These are phyloP conservation scores for Fusarium scirpi DNA, from an alignment of 2,329 filamentous ascomycete species.

Conservation along the genomic window DNA sequence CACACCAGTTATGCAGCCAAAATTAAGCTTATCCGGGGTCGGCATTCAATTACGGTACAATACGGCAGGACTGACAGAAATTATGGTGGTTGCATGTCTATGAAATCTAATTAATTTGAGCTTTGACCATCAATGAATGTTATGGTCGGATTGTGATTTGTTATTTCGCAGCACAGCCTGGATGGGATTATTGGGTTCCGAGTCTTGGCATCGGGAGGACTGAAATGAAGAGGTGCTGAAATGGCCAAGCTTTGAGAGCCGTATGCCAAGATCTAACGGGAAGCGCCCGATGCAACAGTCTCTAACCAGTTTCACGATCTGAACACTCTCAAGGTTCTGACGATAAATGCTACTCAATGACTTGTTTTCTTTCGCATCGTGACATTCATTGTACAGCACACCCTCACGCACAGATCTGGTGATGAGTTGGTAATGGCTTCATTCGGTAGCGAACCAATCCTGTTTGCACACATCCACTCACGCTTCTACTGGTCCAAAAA, in stretches of 20 bases:
- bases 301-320: background rate
- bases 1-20: conserved; percentile 1
- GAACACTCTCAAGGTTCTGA: background rate
- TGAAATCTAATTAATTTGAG: conserved; percentile 7
- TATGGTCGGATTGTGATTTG: conserved; percentile 1
- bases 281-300: background rate
- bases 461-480: conserved; percentile 4
- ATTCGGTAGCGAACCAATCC: background rate
- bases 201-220: background rate
- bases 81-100: background rate
- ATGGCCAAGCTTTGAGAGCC: background rate
- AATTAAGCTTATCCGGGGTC: conserved; percentile 20
- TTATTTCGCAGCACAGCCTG: conserved; percentile 4
- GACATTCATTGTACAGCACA: background rate
- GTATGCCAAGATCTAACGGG: conserved; percentile 2
- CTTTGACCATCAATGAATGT: conserved; percentile 1
- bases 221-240: background rate
- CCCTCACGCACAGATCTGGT: background rate
- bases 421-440: background rate
- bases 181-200: background rate
- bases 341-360: background rate
- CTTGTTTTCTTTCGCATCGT: background rate
- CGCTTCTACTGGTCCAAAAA: conserved; percentile 4
- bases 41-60: background rate
- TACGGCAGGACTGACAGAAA: background rate